Evolutionary conservation across 139 green algal species (phyloP).

Genomic region (Micractinium conductrix): DNA sequence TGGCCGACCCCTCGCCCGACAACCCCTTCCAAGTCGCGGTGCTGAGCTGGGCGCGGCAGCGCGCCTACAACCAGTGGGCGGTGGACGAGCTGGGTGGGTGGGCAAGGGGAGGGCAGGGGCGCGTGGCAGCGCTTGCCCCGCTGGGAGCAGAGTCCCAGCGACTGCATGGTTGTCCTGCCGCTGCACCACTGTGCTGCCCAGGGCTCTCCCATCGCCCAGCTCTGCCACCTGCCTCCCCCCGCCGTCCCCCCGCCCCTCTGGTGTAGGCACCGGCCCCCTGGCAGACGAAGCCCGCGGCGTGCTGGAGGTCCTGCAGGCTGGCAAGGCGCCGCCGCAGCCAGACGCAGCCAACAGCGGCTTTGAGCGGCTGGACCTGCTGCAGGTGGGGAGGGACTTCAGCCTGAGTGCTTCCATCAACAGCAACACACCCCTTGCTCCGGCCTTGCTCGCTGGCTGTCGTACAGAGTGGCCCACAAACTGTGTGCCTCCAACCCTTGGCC

Average conservation of each 20-base stretch:
- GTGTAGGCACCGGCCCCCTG: background rate
- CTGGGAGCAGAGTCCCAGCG: background rate
- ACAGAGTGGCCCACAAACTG: too few relatives aligned
- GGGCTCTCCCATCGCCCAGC: background rate
- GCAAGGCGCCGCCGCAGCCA: background rate
- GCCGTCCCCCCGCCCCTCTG: background rate
- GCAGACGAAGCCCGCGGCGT: background rate
- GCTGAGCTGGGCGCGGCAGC: conserved; percentile 58
- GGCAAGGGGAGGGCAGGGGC: too few relatives aligned
- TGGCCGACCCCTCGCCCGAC: background rate
- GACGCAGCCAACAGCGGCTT: conserved; percentile 22
- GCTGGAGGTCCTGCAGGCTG: background rate
- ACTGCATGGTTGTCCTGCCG: background rate
- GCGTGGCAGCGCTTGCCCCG: background rate
- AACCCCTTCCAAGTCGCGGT: conserved; percentile 15
- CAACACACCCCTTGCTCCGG: too few relatives aligned
- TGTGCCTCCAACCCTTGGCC: too few relatives aligned
- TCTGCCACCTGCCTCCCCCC: background rate
- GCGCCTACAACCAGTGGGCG: conserved; percentile 58
- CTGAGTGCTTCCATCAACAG: too few relatives aligned
- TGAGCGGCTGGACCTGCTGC: too few relatives aligned
- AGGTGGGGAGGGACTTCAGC: too few relatives aligned
- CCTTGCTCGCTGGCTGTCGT: too few relatives aligned
- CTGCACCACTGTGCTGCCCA: background rate
- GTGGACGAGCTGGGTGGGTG: conserved; percentile 55